These are phyloP conservation scores for Dendrobium nobile DNA, from an alignment of 106 monocot genomes.

Conservation along the genomic window DNA sequence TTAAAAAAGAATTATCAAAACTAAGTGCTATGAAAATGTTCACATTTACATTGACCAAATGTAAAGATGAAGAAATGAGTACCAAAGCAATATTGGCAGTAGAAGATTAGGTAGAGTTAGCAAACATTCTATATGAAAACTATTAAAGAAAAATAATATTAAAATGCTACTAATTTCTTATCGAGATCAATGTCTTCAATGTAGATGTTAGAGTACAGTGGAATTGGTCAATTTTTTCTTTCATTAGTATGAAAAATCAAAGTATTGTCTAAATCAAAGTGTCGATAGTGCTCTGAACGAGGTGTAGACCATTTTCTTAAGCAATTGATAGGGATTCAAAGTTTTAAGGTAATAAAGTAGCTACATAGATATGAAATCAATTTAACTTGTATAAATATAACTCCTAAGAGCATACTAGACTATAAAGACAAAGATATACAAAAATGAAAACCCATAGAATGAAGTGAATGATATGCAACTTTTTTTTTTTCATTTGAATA, in stretches of 20 bases:
- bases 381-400: background rate
- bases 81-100: background rate
- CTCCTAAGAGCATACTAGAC: background rate
- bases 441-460: background rate
- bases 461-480: slow-evolving; percentile 1
- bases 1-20: no score
- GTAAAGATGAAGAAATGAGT: background rate
- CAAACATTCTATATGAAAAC: background rate
- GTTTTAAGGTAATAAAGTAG: slow-evolving; percentile 90
- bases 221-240: slow-evolving; percentile 65
- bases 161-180: background rate
- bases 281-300: slow-evolving; percentile 78
- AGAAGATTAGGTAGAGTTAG: background rate
- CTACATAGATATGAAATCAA: slow-evolving; percentile 24
- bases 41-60: background rate
- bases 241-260: slow-evolving; percentile 64
- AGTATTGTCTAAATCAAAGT: slow-evolving; percentile 52
- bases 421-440: background rate
- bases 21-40: background rate
- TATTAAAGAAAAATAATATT: background rate
- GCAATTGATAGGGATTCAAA: slow-evolving; percentile 70
- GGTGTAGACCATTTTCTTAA: slow-evolving; percentile 91
- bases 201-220: slow-evolving; percentile 61
- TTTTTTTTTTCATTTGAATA: background rate
- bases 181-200: slow-evolving; percentile 45